Evolutionary conservation across 495 filamentous ascomycete species (phyloP).

Genomic region (Glonium stellatum): DNA sequence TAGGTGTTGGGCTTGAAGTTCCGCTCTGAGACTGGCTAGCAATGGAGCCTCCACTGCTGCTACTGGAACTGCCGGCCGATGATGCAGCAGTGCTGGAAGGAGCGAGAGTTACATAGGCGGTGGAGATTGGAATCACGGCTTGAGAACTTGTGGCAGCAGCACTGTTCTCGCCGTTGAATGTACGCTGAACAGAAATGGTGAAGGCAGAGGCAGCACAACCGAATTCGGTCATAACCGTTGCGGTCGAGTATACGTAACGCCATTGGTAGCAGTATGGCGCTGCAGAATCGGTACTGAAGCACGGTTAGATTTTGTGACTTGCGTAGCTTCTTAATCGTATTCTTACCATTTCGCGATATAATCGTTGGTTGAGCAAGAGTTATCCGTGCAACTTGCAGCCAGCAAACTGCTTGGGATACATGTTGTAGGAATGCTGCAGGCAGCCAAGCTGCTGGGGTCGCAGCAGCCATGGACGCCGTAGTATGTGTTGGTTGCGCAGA

Average conservation of each 20-base stretch:
- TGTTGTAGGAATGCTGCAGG: slow-evolving; percentile 20
- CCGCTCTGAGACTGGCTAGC: not conserved
- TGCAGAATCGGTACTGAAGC: slow-evolving; percentile 5
- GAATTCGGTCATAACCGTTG: slow-evolving; percentile 19
- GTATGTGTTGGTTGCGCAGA: slow-evolving; percentile 24
- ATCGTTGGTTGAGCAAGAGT: slow-evolving; percentile 15
- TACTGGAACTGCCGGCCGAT: not conserved
- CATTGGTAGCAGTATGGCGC: slow-evolving; percentile 24
- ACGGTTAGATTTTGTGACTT: not conserved
- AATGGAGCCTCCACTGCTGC: not conserved
- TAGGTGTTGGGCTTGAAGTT: not conserved
- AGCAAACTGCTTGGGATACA: slow-evolving; percentile 21
- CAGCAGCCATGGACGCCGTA: slow-evolving; percentile 27
- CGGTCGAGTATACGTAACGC: slow-evolving; percentile 16
- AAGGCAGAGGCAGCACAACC: slow-evolving; percentile 18
- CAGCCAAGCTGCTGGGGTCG: slow-evolving; percentile 7
- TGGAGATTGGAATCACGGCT: not conserved
- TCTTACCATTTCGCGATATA: slow-evolving; percentile 24
- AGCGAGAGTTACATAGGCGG: not conserved
- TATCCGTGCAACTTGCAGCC: slow-evolving; percentile 19
- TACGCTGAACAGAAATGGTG: slow-evolving; percentile 17
- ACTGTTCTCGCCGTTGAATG: slow-evolving; percentile 1
- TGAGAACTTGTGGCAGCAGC: not conserved
- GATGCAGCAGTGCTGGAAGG: not conserved
- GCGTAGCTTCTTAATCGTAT: not conserved